Percentiles rank a stretch among this genome's conserved stretches.
phyloP scores from a whole-genome alignment of 1,284 basidiomycete genomes.

The Pyrrhoderma noxium region DNA sequence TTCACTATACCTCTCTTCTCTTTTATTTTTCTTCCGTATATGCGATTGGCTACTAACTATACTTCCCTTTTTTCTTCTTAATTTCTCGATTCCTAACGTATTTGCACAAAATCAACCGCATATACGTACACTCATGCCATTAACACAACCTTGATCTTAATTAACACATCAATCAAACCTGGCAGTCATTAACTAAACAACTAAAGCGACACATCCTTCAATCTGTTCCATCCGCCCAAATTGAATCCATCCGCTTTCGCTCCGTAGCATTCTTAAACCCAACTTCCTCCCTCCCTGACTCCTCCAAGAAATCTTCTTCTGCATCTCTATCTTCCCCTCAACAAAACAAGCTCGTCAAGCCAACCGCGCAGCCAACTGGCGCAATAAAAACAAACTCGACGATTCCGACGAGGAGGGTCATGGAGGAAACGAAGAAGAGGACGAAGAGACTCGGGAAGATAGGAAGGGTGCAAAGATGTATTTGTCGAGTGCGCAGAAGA shows the following conservation, averaged over 20 bases:
- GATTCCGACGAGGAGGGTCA: conserved; percentile 25
- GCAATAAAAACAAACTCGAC: conserved; percentile 32
- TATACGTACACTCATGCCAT: no score
- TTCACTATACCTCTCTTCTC: no score
- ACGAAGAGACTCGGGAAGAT: conserved; percentile 31
- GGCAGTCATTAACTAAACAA: conserved; percentile 54
- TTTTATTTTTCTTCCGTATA: no score
- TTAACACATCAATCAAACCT: neutral
- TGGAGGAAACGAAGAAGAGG: conserved; percentile 31
- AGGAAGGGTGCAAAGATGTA: conserved; percentile 55
- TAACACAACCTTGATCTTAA: neutral
- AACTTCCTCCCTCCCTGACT: conserved; percentile 40
- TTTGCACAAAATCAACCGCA: no score
- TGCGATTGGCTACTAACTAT: no score
- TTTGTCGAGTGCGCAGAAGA: conserved; percentile 82
- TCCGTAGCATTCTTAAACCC: conserved; percentile 83
- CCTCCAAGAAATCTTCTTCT: no score
- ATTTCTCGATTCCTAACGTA: no score
- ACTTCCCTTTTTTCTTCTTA: no score
- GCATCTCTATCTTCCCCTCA: no score
- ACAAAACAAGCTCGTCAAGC: conserved; percentile 39
- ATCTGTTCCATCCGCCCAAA: conserved; percentile 63
- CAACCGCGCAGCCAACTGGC: conserved; percentile 67
- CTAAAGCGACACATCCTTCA: conserved; percentile 67
- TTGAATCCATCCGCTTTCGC: conserved; percentile 88